Conservation (phyloP, 306 rosid species). For the Cicer chorassanicum region DNA sequence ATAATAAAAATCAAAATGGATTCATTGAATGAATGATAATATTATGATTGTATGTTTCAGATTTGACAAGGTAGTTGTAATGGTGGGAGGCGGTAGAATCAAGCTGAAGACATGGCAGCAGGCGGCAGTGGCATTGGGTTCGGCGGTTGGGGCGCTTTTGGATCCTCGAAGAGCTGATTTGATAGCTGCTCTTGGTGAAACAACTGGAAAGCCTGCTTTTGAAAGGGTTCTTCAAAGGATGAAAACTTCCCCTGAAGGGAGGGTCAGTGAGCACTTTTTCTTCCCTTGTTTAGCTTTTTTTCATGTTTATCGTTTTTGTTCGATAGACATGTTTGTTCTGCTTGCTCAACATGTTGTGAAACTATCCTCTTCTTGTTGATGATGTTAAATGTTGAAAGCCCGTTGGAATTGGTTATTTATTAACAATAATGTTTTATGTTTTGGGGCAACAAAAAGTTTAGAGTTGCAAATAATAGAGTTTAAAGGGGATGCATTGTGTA, state of each 20-base stretch:
- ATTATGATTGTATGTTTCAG: slow-evolving; percentile 14
- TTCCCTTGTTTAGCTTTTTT: not conserved
- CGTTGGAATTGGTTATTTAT: not conserved
- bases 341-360: not conserved
- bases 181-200: slow-evolving; percentile 95
- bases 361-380: not conserved
- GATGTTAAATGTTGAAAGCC: slow-evolving; percentile 1
- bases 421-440: slow-evolving; percentile 4
- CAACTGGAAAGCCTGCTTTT: slow-evolving; percentile 91
- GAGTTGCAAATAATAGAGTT: no score
- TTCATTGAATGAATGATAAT: not conserved
- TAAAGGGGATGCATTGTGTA: no score
- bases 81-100: slow-evolving; percentile 64
- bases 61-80: slow-evolving; percentile 35
- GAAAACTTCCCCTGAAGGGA: slow-evolving; percentile 77
- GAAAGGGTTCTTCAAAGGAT: slow-evolving; percentile 83
- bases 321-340: not conserved
- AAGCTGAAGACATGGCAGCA: slow-evolving; percentile 85
- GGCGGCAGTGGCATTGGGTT: slow-evolving; percentile 87
- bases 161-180: slow-evolving; percentile 94
- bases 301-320: not conserved
- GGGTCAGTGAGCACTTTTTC: slow-evolving; percentile 50
- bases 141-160: slow-evolving; percentile 89
- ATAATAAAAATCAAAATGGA: no score
- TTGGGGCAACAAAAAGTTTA: no score